phyloP scores from a whole-genome alignment of 148 eudicot species.

The Rhododendron kiyosumense region DNA sequence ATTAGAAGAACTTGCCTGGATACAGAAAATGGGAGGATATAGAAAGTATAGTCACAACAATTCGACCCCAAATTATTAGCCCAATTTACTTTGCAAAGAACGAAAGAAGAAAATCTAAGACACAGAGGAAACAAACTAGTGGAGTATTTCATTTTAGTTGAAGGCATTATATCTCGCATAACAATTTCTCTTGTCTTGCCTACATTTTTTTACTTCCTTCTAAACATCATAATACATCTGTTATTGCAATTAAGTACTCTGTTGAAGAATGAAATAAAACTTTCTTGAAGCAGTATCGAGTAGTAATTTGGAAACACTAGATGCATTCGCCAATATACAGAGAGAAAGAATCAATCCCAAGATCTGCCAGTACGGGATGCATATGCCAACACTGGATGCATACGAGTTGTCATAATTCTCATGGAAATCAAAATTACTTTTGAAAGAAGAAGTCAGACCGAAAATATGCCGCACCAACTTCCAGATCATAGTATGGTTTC shows the following conservation, averaged over 20 bases:
- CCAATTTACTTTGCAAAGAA: background rate
- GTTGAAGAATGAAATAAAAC: background rate
- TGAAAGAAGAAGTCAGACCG: background rate
- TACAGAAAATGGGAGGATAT: background rate
- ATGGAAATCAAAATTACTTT: background rate
- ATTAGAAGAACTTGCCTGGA: constrained; percentile 13
- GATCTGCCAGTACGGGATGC: background rate
- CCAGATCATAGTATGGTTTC: background rate
- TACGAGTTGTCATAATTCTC: background rate
- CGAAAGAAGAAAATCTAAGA: no score
- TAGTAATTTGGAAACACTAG: background rate
- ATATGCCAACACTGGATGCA: background rate
- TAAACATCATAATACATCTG: background rate
- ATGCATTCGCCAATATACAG: background rate
- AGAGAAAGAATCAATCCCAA: background rate
- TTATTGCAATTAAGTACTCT: background rate
- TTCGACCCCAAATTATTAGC: background rate
- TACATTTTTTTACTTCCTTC: background rate
- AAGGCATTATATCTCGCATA: background rate
- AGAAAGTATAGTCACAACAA: background rate
- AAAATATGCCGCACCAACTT: background rate
- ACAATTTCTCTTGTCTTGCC: background rate
- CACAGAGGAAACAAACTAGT: background rate
- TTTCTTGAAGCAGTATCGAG: background rate
- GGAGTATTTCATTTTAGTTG: background rate